Percentiles rank a stretch among this genome's conserved stretches.
phyloP scores from a whole-genome alignment of 306 rosid genomes.

The Datisca glomerata region DNA sequence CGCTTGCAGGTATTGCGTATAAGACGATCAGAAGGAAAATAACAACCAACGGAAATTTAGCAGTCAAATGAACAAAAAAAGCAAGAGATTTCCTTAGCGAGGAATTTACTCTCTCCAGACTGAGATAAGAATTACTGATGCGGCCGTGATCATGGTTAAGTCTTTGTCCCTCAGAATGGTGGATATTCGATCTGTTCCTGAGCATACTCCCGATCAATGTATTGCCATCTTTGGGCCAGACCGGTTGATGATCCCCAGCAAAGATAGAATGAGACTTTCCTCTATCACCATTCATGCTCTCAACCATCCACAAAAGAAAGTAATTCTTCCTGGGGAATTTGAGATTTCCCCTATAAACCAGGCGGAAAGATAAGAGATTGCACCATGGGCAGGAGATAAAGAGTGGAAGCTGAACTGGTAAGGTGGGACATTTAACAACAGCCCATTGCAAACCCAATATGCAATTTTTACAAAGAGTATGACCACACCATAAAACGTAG shows the following conservation, averaged over 20 bases:
- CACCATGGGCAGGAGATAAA: conserved; percentile 95
- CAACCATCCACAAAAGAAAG: conserved; percentile 97
- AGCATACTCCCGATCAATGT: conserved; percentile 21
- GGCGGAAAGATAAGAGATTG: conserved; percentile 69
- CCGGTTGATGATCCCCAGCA: conserved; percentile 36
- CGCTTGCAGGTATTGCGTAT: conserved; percentile 87
- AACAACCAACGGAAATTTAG: conserved; percentile 74
- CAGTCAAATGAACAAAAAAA: conserved; percentile 69
- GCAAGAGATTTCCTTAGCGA: conserved; percentile 45
- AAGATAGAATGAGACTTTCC: conserved; percentile 38
- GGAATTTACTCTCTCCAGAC: conserved; percentile 36
- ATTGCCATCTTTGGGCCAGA: conserved; percentile 32
- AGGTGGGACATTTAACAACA: conserved; percentile 68
- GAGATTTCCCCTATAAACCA: conserved; percentile 64
- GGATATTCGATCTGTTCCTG: conserved; percentile 35
- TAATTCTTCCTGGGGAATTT: conserved; percentile 78
- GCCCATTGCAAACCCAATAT: conserved; percentile 88
- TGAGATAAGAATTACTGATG: conserved; percentile 25
- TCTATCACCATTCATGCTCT: conserved; percentile 89
- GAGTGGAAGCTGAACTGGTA: conserved; percentile 87
- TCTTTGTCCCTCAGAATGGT: conserved; percentile 27
- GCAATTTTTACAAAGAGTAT: conserved; percentile 90
- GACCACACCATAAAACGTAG: conserved; percentile 91
- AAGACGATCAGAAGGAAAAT: conserved; percentile 65
- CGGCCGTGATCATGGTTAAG: conserved; percentile 17